Evolutionary conservation across 371 early-diverging fungal species (phyloP), one percentile per base, ranked within the genome.

Genomic region (Mortierella sp.): DNA sequence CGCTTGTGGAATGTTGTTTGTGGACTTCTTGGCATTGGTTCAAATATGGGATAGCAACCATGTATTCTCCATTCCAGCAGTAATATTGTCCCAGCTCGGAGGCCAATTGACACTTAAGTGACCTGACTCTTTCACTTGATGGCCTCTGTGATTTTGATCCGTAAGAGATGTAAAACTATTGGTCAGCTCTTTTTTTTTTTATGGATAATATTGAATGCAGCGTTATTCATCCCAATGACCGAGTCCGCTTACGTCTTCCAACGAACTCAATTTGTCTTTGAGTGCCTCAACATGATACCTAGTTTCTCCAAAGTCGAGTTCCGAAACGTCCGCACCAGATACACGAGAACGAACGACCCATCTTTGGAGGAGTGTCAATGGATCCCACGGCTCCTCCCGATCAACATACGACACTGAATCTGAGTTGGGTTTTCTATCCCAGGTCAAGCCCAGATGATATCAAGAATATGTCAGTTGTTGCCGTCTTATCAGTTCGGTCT

Each of bases 341-440:
- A 79, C 53, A 14, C 79, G 56, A 1, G 73, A 62, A 2, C 73
- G 79, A n/a, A 79, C 30, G 25, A 79, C 66, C 79, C 79, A 79
- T 29, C 79, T 48, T 45, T 79, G 79, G 23, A 79, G 69, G 16
- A 72, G 44, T 26, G 79, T 79, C n/a, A 72, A 29, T 56, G 79
- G 70, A 46, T 79, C 79, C 72, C 72, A 72, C 0, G 79, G 79
- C 4, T 68, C 73, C 1, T 62, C 47, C 15, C 56, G 68, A 16
- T 29, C 19, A 12, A 60, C 44, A 7, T 65, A 2, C 6, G 52
- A 7, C 28, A 43, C 50, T 2, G 28, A 12, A 6, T 79, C 79
- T 45, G 73, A 60, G 26, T 37, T 52, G 14, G 62, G 12, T 60
- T 70, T 75, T 51, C 75, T 75, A 62, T 37, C 30, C 57, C n/a